These are phyloP conservation scores for Chalciporus sphaerocephalus DNA, from an alignment of 768 basidiomycete genomes.

Conservation along the genomic window DNA sequence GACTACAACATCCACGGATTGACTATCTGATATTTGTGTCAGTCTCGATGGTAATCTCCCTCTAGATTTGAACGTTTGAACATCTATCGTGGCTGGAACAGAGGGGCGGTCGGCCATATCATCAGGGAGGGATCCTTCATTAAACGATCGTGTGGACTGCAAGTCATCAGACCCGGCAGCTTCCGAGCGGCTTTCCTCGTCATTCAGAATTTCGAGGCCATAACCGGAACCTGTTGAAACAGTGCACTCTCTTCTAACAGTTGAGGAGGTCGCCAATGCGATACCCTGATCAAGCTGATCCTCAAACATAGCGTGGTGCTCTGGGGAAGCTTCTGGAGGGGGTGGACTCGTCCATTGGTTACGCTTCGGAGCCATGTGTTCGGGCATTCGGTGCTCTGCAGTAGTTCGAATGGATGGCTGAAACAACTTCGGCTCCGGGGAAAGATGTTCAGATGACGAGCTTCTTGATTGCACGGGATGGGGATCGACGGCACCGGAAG, in stretches of 20 bases:
- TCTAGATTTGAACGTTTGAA: constrained; percentile 16
- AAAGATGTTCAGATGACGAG: constrained; percentile 42
- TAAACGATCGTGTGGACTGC: constrained; percentile 62
- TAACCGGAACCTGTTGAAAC: constrained; percentile 52
- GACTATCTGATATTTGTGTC: constrained; percentile 6
- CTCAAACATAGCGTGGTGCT: constrained; percentile 64
- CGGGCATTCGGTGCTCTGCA: constrained; percentile 39
- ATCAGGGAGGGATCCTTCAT: constrained; percentile 44
- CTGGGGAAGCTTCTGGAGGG: constrained; percentile 66
- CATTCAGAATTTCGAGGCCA: constrained; percentile 57
- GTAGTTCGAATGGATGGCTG: constrained; percentile 37
- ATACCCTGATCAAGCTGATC: constrained; percentile 61
- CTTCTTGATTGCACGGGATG: constrained; percentile 52
- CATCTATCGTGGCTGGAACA: constrained; percentile 7
- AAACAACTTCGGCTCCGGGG: constrained; percentile 48
- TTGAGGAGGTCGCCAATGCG: constrained; percentile 63
- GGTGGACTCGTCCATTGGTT: constrained; percentile 85
- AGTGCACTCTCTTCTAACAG: constrained; percentile 53
- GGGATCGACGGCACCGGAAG: constrained; percentile 64
- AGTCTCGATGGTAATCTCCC: constrained; percentile 25
- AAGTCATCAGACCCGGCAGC: constrained; percentile 64
- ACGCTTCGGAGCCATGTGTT: constrained; percentile 79
- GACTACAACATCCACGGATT: background rate
- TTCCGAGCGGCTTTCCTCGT: constrained; percentile 60
- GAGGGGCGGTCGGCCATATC: constrained; percentile 9